Conservation (phyloP, 176 grass and related monocot genomes). For the Pharus latifolius region DNA sequence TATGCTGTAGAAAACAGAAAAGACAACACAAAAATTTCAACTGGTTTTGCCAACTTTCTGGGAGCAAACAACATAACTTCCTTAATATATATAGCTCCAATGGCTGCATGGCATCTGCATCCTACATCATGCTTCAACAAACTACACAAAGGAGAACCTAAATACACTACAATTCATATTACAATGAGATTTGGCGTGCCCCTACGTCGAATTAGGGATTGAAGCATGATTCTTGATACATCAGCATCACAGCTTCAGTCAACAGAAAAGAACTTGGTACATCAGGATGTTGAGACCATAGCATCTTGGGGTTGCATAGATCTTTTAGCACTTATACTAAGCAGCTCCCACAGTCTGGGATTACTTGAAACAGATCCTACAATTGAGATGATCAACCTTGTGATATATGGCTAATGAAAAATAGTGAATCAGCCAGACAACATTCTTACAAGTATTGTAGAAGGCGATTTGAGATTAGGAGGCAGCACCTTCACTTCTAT, state of each 20-base stretch:
- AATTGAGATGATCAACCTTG: not conserved
- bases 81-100: too few relatives aligned
- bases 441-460: constrained; percentile 10
- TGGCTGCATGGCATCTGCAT: not conserved
- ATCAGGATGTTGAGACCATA: too few relatives aligned
- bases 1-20: not conserved
- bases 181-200: not conserved
- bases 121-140: not conserved
- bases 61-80: not conserved
- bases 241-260: not conserved
- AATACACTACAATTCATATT: not conserved
- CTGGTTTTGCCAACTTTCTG: not conserved
- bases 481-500: constrained; percentile 31
- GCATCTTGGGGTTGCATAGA: too few relatives aligned
- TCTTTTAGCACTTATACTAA: too few relatives aligned
- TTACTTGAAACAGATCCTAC: too few relatives aligned
- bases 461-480: not conserved
- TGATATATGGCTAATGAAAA: not conserved
- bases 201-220: not conserved
- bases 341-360: too few relatives aligned
- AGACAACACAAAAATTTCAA: not conserved
- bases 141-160: constrained; percentile 1
- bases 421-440: not conserved
- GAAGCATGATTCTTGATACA: not conserved
- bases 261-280: not conserved